Evolutionary conservation across 352 stramenopile genomes (phyloP).

Genomic region (Thalassiosira mediterranea): DNA sequence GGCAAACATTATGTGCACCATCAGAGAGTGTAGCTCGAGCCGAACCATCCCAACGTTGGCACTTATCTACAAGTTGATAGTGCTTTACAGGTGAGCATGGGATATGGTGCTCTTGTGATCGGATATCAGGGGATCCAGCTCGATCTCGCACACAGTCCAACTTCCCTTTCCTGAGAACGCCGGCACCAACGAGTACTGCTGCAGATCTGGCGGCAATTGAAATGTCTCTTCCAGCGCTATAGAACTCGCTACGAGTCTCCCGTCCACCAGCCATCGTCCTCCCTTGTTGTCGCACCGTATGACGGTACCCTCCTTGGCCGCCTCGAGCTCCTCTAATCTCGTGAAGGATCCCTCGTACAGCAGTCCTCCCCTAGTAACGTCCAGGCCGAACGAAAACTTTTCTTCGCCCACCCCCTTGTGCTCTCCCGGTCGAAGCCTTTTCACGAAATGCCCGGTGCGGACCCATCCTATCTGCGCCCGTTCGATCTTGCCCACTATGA

Average conservation of each 20-base stretch:
- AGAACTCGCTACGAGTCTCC: constrained; percentile 45
- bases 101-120: constrained; percentile 53
- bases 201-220: constrained; percentile 54
- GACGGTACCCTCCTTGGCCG: constrained; percentile 34
- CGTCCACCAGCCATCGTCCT: constrained; percentile 50
- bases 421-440: constrained; percentile 41
- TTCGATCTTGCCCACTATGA: constrained; percentile 49
- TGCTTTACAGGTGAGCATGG: constrained; percentile 38
- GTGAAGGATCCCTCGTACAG: constrained; percentile 57
- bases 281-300: constrained; percentile 55
- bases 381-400: constrained; percentile 49
- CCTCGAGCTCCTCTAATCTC: constrained; percentile 51
- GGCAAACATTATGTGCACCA: too few species aligned
- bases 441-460: constrained; percentile 39
- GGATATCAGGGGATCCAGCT: constrained; percentile 43
- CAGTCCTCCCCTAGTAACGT: constrained; percentile 49
- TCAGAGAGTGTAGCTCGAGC: too few species aligned
- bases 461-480: constrained; percentile 49
- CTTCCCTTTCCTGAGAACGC: constrained; percentile 53
- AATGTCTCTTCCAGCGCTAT: constrained; percentile 55
- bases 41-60: too few species aligned
- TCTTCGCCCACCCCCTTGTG: constrained; percentile 56
- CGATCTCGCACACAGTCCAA: constrained; percentile 53
- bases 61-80: too few species aligned
- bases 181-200: constrained; percentile 51